Base-by-base conservation (phyloP, 2,329 filamentous ascomycete genomes). In the Dothistroma septosporum region DNA sequence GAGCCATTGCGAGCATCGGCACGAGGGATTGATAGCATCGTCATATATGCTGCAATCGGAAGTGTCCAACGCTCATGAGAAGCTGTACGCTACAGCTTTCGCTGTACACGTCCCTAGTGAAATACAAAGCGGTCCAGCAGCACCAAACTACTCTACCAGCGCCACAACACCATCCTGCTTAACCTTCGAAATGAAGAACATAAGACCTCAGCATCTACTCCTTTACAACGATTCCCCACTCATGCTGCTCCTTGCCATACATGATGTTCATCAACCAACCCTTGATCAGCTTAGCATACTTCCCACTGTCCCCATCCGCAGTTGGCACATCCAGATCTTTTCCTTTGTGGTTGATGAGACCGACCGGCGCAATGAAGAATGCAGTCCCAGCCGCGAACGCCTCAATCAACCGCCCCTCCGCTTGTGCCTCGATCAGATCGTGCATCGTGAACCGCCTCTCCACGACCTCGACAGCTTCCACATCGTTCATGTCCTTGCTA, bases 331-430 rank as follows among this genome's bases (percentile, higher is more conserved):
- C 72, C 32, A 80, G 62, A 55, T 79, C 77, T 65, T 72, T 72
- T 12, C 77, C 76, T 21, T 76, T 72, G 73, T 77, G 81, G 59
- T 78, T 75, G 52, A 82, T 79, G 55, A 76, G 62, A 12, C 73
- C 73, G 14, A 81, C 74, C 0, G 79, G 78, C 3, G 78, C 76
- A 52, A 82, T 74, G 64, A 81, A 82, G 73, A 78, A 81, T 59
- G 92, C 92, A 64, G 92, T 97, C 19, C 93, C 92, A 35, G 89
- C 86, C 8, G 89, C 90, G 72, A 97, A 97, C 1, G 90, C 84
- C 78, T 97, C 92, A 10, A 96, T 74, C 48, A 96, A 75, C 2
- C 92, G 81, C 2, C 90, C 91, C 72, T 96, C 90, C 48, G 82
- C 77, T 28, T 85, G 79, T 1, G 92, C 91, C 72, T 88, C 83